Conservation (phyloP, 2,329 filamentous ascomycete genomes). For the Alternaria sp. region DNA sequence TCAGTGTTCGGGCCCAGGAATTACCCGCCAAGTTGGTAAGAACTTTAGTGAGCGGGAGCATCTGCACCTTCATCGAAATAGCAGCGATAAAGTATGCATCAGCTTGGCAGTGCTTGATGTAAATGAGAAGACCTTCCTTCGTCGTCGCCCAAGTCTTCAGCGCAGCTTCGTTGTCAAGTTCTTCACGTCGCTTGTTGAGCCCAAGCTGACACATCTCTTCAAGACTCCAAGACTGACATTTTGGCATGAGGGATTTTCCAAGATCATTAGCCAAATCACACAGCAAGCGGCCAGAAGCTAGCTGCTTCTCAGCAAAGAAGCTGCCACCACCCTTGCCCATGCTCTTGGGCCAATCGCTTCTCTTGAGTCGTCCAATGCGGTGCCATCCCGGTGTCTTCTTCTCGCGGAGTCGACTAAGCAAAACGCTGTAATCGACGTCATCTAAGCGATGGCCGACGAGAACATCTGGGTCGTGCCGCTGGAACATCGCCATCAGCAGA, state of each 20-base stretch:
- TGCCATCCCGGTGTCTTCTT: constrained; percentile 96
- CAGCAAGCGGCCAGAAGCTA: constrained; percentile 86
- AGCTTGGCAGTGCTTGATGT: constrained; percentile 89
- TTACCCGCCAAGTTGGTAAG: constrained; percentile 97
- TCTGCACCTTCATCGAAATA: constrained; percentile 85
- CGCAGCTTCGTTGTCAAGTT: constrained; percentile 87
- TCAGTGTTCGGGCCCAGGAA: constrained; percentile 95
- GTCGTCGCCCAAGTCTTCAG: constrained; percentile 86
- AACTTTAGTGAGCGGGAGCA: constrained; percentile 92
- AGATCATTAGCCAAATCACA: constrained; percentile 97
- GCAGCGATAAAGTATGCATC: constrained; percentile 97
- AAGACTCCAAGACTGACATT: constrained; percentile 97
- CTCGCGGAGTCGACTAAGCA: constrained; percentile 85
- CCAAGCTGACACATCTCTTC: constrained; percentile 97
- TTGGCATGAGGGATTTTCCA: constrained; percentile 95
- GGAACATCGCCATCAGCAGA: constrained; percentile 88
- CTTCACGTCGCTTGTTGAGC: constrained; percentile 76
- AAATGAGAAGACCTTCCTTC: constrained; percentile 88
- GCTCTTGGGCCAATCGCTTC: constrained; percentile 83
- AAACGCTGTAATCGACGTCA: constrained; percentile 91
- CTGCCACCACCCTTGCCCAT: constrained; percentile 86
- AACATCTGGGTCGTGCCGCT: constrained; percentile 89
- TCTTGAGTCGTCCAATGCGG: constrained; percentile 84
- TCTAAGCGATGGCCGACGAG: constrained; percentile 95
- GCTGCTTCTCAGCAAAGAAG: constrained; percentile 90